Evolutionary conservation across 306 rosid genomes (phyloP).

Genomic region (Cucumis hystrix): DNA sequence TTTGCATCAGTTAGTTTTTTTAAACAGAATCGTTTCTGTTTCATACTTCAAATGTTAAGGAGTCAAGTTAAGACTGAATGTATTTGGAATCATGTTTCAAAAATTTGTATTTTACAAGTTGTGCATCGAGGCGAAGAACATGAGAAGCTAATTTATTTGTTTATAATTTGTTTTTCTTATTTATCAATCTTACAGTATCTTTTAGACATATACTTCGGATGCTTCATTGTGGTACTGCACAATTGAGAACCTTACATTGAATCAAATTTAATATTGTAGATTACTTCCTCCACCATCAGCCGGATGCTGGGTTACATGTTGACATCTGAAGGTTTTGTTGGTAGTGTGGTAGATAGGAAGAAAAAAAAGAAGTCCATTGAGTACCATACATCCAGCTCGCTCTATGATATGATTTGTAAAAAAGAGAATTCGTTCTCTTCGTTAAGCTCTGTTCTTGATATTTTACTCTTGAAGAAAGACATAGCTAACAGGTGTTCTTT

Average conservation of each 20-base stretch:
- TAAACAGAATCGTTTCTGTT: background rate
- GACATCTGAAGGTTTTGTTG: slow-evolving; percentile 11
- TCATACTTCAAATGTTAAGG: background rate
- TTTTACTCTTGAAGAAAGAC: slow-evolving; percentile 70
- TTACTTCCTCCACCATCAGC: slow-evolving; percentile 35
- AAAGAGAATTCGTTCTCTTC: slow-evolving; percentile 29
- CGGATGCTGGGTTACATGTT: slow-evolving; percentile 39
- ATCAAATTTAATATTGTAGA: slow-evolving; percentile 32
- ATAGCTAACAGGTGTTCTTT: slow-evolving; percentile 42
- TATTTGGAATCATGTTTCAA: background rate
- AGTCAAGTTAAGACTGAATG: background rate
- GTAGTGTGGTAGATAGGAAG: slow-evolving; percentile 28
- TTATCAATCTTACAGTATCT: background rate
- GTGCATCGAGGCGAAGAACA: background rate
- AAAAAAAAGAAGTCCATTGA: slow-evolving; percentile 37
- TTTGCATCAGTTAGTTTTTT: background rate
- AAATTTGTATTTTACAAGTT: background rate
- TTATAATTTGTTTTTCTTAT: background rate
- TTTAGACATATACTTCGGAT: background rate
- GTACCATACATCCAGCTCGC: slow-evolving; percentile 18
- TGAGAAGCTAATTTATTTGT: background rate
- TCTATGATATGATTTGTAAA: slow-evolving; percentile 18
- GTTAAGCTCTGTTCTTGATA: slow-evolving; percentile 66
- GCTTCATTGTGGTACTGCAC: background rate
- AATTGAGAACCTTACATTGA: background rate